Base-by-base conservation (phyloP, 2,329 filamentous ascomycete species). In the Penicillium digitatum region DNA sequence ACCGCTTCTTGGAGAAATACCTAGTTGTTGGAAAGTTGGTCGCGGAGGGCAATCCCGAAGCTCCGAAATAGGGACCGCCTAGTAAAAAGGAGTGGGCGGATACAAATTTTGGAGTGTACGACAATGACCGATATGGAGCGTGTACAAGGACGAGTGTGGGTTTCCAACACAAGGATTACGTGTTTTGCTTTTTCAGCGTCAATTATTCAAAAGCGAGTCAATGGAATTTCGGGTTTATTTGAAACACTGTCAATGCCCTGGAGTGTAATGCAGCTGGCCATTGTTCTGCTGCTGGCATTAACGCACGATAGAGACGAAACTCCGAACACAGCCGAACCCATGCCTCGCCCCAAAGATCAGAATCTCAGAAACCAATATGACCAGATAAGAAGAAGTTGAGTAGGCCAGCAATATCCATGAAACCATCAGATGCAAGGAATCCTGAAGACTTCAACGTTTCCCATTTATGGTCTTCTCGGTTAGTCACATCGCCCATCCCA, bases 1-100 rank as follows among this genome's bases (percentile, higher is more conserved):
- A 95, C 77, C 82, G 91, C 62, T 99, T 99, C 73, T 77, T 82
- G 58, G 89, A 93, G 74, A 97, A 99, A 81, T 99, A 99, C 74
- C 78, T 96, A 24, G 85, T 97, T n/a, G 90, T 99, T 14, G 94
- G 94, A 20, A 88, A 85, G 75, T 75, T 99, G 67, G 88, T 96
- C 51, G 78, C 85, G 45, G 83, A 84, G 58, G 81, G 82, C 12
- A 77, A 83, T 59, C 67, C 69, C 3, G 73, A 74, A 46, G 73
- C 72, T 40, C 65, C 69, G 4, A 64, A 66, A 48, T 62, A 66
- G 16, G 64, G 20, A 58, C 24, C 11, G 24, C 16, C 38, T 20
- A 6, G n/a, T n/a, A 12, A 24, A 9, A 32, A 34, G 18, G 14
- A 43, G 11, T 14, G 18, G 8, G 38, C 11, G 12, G 10, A 16